Conservation (phyloP, 202 grass and related monocot genomes). For the Hordeum pubiflorum region DNA sequence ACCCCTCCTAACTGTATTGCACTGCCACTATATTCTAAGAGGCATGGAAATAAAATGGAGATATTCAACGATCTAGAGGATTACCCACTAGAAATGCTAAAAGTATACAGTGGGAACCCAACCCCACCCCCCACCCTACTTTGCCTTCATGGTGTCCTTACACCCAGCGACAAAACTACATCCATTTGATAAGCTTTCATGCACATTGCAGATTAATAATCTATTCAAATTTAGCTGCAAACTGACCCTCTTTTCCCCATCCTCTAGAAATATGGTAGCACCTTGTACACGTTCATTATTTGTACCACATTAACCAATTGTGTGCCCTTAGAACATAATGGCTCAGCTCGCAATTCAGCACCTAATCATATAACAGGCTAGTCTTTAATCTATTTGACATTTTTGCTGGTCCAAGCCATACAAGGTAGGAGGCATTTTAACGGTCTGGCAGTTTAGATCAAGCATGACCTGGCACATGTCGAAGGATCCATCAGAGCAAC, state of each 20-base stretch:
- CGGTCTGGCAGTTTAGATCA: not conserved
- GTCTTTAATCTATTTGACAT: not conserved
- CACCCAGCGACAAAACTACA: not conserved
- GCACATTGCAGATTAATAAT: not conserved
- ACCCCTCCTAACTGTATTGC: constrained; percentile 3
- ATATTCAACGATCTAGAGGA: not conserved
- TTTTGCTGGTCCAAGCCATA: not conserved
- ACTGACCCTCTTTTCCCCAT: not conserved
- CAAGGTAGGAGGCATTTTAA: not conserved
- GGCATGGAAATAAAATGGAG: not conserved
- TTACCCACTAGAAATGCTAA: not conserved
- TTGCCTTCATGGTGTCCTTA: not conserved
- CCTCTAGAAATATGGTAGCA: not conserved
- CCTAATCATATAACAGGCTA: not conserved
- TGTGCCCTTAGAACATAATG: not conserved
- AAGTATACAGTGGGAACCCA: not conserved
- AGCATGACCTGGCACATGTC: not conserved
- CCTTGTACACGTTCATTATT: not conserved
- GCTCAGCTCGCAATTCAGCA: not conserved
- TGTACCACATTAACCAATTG: not conserved
- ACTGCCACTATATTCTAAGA: constrained; percentile 4
- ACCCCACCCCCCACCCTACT: not conserved
- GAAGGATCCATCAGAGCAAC: not conserved
- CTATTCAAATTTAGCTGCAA: constrained; percentile 11
- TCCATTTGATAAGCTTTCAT: not conserved